These are phyloP conservation scores for Candida dajiaensis DNA, from an alignment of 805 yeast species.

Conservation along the genomic window DNA sequence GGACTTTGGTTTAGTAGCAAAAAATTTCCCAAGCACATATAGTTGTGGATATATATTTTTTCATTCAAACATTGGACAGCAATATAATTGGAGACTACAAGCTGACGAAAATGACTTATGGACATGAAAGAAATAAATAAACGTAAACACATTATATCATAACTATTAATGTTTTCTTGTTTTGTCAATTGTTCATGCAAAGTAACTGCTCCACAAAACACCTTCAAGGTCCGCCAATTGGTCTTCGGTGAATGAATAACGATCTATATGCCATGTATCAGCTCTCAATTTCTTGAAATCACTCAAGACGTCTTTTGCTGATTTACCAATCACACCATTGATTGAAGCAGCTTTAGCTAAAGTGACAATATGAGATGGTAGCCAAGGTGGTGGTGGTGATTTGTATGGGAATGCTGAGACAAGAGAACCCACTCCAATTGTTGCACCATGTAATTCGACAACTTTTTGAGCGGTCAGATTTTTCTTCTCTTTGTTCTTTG, in stretches of 20 bases:
- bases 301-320: slow-evolving; percentile 77
- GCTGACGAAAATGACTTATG: neutral
- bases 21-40: too few species aligned
- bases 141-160: neutral
- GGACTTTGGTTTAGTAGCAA: neutral
- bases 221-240: slow-evolving; percentile 92
- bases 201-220: slow-evolving; percentile 87
- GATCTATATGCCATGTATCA: slow-evolving; percentile 94
- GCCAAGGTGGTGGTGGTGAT: slow-evolving; percentile 90
- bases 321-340: slow-evolving; percentile 72
- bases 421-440: slow-evolving; percentile 82
- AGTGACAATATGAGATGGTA: slow-evolving; percentile 64
- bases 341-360: slow-evolving; percentile 70
- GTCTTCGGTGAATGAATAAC: slow-evolving; percentile 62
- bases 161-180: too few species aligned
- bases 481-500: slow-evolving; percentile 24
- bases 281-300: slow-evolving; percentile 87
- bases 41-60: too few species aligned
- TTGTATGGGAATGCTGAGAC: slow-evolving; percentile 85
- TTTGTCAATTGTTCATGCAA: slow-evolving; percentile 41
- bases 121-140: neutral
- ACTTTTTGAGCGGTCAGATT: slow-evolving; percentile 36
- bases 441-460: slow-evolving; percentile 70
- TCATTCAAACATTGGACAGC: too few species aligned
- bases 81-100: too few species aligned